phyloP scores from a whole-genome alignment of 2,329 filamentous ascomycete species.

The Aspergillus hiratsukae region DNA sequence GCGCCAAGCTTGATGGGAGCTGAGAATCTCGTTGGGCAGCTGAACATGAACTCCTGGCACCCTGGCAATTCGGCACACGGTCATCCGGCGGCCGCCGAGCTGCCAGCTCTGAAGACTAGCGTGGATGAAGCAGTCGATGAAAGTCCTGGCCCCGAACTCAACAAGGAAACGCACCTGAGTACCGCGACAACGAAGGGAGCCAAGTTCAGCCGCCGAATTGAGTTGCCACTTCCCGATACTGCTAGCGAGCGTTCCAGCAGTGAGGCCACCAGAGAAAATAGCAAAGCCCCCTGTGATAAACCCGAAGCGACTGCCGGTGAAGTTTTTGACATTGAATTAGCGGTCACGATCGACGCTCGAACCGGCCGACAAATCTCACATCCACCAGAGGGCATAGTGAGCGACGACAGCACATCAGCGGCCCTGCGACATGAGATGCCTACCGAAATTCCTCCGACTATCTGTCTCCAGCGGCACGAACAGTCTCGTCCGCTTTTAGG shows the following conservation, averaged over 20 bases:
- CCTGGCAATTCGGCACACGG: constrained; percentile 27
- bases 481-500: constrained; percentile 50
- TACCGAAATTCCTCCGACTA: constrained; percentile 5
- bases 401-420: constrained; percentile 11
- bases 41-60: constrained; percentile 45
- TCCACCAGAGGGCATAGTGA: constrained; percentile 14
- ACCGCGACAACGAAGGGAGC: constrained; percentile 29
- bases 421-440: constrained; percentile 3
- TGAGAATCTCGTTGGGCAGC: constrained; percentile 44
- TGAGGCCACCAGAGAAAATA: constrained; percentile 12
- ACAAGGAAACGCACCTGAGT: constrained; percentile 12
- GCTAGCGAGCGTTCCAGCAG: constrained; percentile 32
- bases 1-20: constrained; percentile 46
- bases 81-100: constrained; percentile 27
- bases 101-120: constrained; percentile 30
- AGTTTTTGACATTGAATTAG: constrained; percentile 34
- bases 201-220: constrained; percentile 34
- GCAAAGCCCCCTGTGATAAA: constrained; percentile 2
- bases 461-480: constrained; percentile 25
- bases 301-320: constrained; percentile 7
- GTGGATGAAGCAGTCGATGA: constrained; percentile 20
- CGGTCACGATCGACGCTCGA: constrained; percentile 40
- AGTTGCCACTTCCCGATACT: constrained; percentile 36
- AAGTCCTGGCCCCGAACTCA: constrained; percentile 7
- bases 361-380: constrained; percentile 33